Conservation (phyloP, 768 basidiomycete species). For the Paxillus ammoniavirescens region DNA sequence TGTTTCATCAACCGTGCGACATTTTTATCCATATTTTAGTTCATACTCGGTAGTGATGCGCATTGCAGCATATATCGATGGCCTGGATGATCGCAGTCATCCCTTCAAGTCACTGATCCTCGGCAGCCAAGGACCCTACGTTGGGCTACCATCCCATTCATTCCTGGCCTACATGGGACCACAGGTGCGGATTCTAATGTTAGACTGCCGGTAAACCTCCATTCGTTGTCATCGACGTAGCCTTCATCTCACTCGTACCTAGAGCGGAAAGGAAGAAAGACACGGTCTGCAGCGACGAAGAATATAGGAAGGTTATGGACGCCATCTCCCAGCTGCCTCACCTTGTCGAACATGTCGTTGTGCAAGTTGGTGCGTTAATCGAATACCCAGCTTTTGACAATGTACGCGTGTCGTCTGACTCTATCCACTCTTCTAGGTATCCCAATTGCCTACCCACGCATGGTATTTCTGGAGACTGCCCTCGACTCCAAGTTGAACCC, state of each 20-base stretch:
- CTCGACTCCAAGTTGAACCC: conserved; percentile 86
- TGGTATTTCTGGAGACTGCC: conserved; percentile 82
- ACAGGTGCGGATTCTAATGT: conserved; percentile 64
- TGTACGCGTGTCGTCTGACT: neutral
- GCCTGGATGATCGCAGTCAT: conserved; percentile 63
- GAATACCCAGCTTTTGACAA: neutral
- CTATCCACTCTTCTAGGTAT: conserved; percentile 43
- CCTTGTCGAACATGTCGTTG: conserved; percentile 75
- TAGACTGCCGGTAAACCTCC: conserved; percentile 73
- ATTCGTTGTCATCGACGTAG: neutral
- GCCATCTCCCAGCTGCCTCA: conserved; percentile 59
- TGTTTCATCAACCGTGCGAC: conserved; percentile 77
- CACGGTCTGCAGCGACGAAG: conserved; percentile 70
- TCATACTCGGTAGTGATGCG: conserved; percentile 1
- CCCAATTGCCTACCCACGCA: conserved; percentile 89
- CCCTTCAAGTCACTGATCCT: conserved; percentile 70
- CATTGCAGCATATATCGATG: conserved; percentile 51
- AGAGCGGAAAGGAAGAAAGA: conserved; percentile 85
- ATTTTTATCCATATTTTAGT: conserved; percentile 1
- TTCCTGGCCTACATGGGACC: conserved; percentile 81
- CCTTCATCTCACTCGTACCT: conserved; percentile 7
- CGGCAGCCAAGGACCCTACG: conserved; percentile 72
- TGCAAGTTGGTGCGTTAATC: conserved; percentile 63
- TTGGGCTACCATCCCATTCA: conserved; percentile 81
- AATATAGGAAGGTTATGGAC: conserved; percentile 75